Evolutionary conservation across 1,284 basidiomycete species (phyloP), one percentile per base, ranked within the genome.

Genomic region (Ganoderma meredithae): DNA sequence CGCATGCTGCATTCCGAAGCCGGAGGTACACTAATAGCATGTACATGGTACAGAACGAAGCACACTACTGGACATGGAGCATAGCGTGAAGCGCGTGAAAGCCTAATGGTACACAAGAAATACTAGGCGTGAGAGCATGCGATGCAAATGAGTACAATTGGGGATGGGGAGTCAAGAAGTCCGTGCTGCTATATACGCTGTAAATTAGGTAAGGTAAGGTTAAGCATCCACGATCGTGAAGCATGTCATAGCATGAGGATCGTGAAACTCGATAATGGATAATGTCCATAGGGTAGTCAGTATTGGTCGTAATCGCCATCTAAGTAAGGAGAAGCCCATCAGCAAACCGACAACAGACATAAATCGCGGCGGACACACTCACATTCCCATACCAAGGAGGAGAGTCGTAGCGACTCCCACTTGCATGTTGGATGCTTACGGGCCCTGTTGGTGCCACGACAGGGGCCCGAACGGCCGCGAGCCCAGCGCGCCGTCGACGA

Each of bases 401-500:
- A 22, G 56, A 33, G 63, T 39, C 55, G 33, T 22, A 31, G 19
- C 5, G 25, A 44, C 27, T 33, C 60, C 27, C 31, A 87, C 79
- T n/a, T n/a, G 44, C 44, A n/a, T 17, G 7, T 2, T n/a, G 22
- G 31, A 41, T 22, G 44, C 62, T 64, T 55, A 72, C 61, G 64
- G 69, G 43, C 71, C 62, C 66, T 73, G 72, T 60, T 36, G 66
- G 47, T 33, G 61, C 72, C 72, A 73, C 39, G 41, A 60, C 58
- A 67, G 19, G 74, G 79, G 40, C 84, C 90, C 60, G 94, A 79
- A 73, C 5, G 44, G 63, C 19, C 69, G 59, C 47, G 68, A 62
- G 17, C 72, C 69, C 6, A 71, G 68, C 1, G 89, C 90, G 10
- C 82, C 78, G 69, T 96, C 94, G 7, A 97, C 81, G n/a, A 96